Conservation (phyloP, 352 stramenopile species). For the Phytophthora tubulina region DNA sequence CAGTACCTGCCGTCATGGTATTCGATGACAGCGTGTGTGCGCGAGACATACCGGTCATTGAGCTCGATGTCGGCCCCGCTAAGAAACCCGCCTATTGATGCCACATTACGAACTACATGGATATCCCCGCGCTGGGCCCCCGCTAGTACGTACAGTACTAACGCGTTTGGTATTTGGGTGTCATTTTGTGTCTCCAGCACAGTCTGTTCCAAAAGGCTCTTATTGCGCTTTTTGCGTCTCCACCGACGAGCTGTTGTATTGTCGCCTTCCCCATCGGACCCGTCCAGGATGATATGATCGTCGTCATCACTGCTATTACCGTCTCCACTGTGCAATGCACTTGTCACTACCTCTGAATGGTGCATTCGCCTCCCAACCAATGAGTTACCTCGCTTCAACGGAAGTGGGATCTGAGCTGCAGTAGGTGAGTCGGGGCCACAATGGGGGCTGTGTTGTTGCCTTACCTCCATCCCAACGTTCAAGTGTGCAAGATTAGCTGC, state of each 20-base stretch:
- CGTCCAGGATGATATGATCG: slow-evolving; percentile 10
- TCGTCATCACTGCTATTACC: slow-evolving; percentile 27
- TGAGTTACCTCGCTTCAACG: slow-evolving; percentile 37
- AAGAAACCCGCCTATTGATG: slow-evolving; percentile 60
- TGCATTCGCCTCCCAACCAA: slow-evolving; percentile 34
- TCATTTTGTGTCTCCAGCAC: slow-evolving; percentile 67
- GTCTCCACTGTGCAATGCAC: slow-evolving; percentile 24
- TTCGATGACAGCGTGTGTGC: slow-evolving; percentile 71
- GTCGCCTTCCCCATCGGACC: slow-evolving; percentile 23
- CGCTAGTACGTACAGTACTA: slow-evolving; percentile 85
- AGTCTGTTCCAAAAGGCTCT: slow-evolving; percentile 67
- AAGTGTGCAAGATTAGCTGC: slow-evolving; percentile 40
- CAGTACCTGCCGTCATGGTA: slow-evolving; percentile 78
- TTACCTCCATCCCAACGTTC: neutral
- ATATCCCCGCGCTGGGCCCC: slow-evolving; percentile 81
- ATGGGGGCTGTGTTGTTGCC: slow-evolving; percentile 1
- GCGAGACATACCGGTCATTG: slow-evolving; percentile 73
- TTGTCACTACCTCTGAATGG: slow-evolving; percentile 50
- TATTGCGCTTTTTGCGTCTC: slow-evolving; percentile 84
- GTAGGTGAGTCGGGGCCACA: neutral
- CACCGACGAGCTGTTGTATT: slow-evolving; percentile 52
- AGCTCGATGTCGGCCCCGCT: slow-evolving; percentile 75
- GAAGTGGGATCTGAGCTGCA: slow-evolving; percentile 2
- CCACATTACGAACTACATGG: slow-evolving; percentile 76
- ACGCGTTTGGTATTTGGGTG: slow-evolving; percentile 53